Conservation (phyloP, 495 filamentous ascomycete genomes). For the Penicillium lividum region DNA sequence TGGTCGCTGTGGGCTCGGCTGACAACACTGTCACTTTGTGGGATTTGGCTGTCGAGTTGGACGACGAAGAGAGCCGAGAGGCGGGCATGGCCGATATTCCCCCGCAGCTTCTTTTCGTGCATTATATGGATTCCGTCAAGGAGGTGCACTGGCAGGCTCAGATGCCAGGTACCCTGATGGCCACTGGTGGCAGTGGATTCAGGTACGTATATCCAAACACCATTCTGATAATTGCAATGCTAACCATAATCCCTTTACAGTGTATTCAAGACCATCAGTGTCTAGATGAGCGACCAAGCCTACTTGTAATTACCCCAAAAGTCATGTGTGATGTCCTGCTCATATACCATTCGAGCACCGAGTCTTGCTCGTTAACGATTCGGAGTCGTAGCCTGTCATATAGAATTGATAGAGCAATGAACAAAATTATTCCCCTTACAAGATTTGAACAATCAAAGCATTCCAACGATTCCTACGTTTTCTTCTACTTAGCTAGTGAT, state of each 20-base stretch:
- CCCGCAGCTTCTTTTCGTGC: conserved; percentile 92
- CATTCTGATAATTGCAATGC: conserved; percentile 14
- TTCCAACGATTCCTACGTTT: neutral
- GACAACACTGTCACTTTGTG: conserved; percentile 94
- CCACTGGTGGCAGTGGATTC: conserved; percentile 85
- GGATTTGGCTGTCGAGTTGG: conserved; percentile 95
- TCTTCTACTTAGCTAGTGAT: neutral
- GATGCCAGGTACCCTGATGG: conserved; percentile 88
- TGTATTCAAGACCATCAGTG: conserved; percentile 60
- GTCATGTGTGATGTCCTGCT: conserved; percentile 35
- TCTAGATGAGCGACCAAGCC: conserved; percentile 34
- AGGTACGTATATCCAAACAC: conserved; percentile 47
- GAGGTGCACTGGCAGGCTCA: conserved; percentile 97
- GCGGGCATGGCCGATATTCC: conserved; percentile 87
- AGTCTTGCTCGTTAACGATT: conserved; percentile 22
- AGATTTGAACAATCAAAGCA: neutral
- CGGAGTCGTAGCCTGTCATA: conserved; percentile 17
- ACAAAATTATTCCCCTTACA: conserved; percentile 9
- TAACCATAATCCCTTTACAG: conserved; percentile 30
- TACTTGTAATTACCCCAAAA: conserved; percentile 16
- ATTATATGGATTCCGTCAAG: conserved; percentile 92
- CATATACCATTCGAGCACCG: conserved; percentile 34
- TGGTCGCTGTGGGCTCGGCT: conserved; percentile 86
- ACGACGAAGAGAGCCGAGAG: conserved; percentile 93
- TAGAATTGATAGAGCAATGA: conserved; percentile 13